Conservation (phyloP, 2,329 filamentous ascomycete genomes). For the Fusarium metavorans region DNA sequence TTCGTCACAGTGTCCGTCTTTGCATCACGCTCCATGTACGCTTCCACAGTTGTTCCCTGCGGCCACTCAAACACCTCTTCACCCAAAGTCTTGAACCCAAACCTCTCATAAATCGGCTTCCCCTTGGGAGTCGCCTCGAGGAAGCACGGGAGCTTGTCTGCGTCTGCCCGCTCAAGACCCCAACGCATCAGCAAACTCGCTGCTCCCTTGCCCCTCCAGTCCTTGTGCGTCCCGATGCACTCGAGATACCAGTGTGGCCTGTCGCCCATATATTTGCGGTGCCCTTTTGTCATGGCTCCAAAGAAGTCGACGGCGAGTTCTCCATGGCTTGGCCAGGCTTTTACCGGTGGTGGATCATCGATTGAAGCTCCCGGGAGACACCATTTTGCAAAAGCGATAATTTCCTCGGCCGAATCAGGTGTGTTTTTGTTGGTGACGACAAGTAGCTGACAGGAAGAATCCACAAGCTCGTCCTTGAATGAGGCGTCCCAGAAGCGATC, state of each 20-base stretch:
- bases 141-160: constrained; percentile 57
- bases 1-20: constrained; percentile 10
- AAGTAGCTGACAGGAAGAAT: constrained; percentile 54
- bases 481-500: constrained; percentile 51
- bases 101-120: constrained; percentile 59
- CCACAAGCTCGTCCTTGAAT: constrained; percentile 53
- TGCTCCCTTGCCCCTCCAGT: constrained; percentile 60
- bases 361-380: constrained; percentile 44
- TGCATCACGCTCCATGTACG: constrained; percentile 51
- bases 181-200: constrained; percentile 59
- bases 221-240: constrained; percentile 57
- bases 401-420: constrained; percentile 22
- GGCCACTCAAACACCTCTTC: constrained; percentile 50
- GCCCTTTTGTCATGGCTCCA: constrained; percentile 49
- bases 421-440: constrained; percentile 52
- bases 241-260: constrained; percentile 64
- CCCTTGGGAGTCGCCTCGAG: constrained; percentile 64
- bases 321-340: constrained; percentile 55
- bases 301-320: constrained; percentile 58
- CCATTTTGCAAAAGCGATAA: constrained; percentile 65
- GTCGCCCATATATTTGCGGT: constrained; percentile 53
- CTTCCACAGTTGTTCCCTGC: constrained; percentile 48
- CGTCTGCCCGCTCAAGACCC: constrained; percentile 61
- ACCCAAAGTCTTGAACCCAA: constrained; percentile 59
- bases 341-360: constrained; percentile 42